Percentiles rank a stretch among this genome's conserved stretches.
phyloP scores from a whole-genome alignment of 2,329 filamentous ascomycete species.

The Myrmaecium sp. region DNA sequence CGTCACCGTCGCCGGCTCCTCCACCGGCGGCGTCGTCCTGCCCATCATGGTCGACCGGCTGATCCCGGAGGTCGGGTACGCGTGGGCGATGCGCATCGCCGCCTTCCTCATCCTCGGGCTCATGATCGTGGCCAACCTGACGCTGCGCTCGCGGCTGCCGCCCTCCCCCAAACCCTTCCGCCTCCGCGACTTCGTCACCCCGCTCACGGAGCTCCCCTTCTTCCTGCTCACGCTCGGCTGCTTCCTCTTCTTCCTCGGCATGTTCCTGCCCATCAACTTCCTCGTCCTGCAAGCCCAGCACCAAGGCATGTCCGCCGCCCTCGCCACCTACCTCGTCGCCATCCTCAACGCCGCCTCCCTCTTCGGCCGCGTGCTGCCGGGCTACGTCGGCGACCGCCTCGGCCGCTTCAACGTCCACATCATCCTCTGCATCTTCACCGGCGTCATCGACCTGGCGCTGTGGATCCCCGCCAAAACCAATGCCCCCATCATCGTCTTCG shows the following conservation, averaged over 20 bases:
- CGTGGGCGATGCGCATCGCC: constrained; percentile 40
- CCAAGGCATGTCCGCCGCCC: constrained; percentile 29
- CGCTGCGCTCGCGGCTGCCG: constrained; percentile 31
- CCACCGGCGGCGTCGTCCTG: constrained; percentile 39
- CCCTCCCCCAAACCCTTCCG: constrained; percentile 17
- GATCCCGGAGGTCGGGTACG: constrained; percentile 34
- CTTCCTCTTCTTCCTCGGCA: constrained; percentile 37
- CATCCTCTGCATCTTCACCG: constrained; percentile 24
- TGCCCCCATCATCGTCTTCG: constrained; percentile 45
- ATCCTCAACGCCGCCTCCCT: constrained; percentile 30
- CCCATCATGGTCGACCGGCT: constrained; percentile 44
- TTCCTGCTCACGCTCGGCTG: constrained; percentile 13
- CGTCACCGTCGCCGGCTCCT: constrained; percentile 26
- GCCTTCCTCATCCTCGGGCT: constrained; percentile 45
- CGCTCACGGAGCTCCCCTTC: constrained; percentile 16
- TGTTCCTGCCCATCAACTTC: constrained; percentile 40
- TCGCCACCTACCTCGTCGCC: constrained; percentile 37
- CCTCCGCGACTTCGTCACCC: constrained; percentile 12
- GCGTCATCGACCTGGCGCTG: constrained; percentile 35
- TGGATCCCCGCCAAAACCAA: constrained; percentile 34
- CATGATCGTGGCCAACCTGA: constrained; percentile 32
- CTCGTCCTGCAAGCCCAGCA: constrained; percentile 25
- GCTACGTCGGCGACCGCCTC: constrained; percentile 34
- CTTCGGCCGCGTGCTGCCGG: constrained; percentile 38
- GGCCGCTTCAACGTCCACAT: constrained; percentile 39